Evolutionary conservation across 2,329 filamentous ascomycete species (phyloP).

Genomic region (Trichoderma citrinoviride): DNA sequence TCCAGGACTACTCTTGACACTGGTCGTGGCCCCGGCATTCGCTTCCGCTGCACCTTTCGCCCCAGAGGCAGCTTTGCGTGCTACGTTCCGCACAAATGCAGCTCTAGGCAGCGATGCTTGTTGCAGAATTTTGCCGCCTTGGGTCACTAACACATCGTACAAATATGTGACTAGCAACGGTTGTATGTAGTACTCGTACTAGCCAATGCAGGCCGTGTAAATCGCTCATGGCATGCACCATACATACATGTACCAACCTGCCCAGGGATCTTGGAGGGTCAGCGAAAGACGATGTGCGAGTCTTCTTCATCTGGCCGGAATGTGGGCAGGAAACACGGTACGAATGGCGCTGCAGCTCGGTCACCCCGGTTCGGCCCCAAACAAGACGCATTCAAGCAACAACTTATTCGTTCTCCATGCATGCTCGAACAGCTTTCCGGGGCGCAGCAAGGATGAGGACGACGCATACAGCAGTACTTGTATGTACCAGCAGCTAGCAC

Average conservation of each 20-base stretch:
- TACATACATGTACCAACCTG: not conserved
- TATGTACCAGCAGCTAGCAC: not conserved
- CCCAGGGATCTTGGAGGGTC: not conserved
- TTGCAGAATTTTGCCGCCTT: constrained; percentile 12
- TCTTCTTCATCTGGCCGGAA: not conserved
- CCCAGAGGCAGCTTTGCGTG: not conserved
- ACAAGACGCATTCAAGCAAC: not conserved
- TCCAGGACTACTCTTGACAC: not conserved
- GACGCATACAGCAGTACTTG: not conserved
- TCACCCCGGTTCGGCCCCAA: constrained; percentile 8
- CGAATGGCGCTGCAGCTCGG: not conserved
- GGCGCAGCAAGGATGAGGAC: constrained; percentile 1
- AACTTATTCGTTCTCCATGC: constrained; percentile 1
- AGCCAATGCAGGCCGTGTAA: constrained; percentile 12
- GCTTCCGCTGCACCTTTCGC: not conserved
- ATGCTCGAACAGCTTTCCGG: not conserved
- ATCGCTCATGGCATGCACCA: constrained; percentile 13
- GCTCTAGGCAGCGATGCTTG: not conserved
- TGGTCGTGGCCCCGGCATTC: not conserved
- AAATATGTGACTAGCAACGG: constrained; percentile 10
- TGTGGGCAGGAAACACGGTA: not conserved
- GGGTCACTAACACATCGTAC: not conserved
- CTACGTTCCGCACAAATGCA: not conserved
- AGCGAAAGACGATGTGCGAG: not conserved
- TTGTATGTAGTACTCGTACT: not conserved